Conservation (phyloP, 1,284 basidiomycete species). For the Trametes sp. region DNA sequence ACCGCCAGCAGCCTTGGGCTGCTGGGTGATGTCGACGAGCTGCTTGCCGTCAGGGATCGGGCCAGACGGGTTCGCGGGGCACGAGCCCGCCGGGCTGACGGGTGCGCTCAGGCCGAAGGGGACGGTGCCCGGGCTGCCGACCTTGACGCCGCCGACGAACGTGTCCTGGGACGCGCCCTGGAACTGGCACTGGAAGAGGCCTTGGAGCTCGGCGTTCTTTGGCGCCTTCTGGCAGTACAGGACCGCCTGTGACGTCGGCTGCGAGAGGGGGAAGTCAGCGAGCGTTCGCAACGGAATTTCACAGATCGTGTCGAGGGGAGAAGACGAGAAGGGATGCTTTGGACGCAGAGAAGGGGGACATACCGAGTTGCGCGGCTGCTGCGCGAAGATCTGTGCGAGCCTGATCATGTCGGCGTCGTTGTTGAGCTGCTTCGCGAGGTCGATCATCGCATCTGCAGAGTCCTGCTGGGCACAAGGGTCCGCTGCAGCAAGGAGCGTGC, state of each 20-base stretch:
- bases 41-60: constrained; percentile 59
- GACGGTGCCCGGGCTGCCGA: constrained; percentile 45
- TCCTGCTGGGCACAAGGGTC: constrained; percentile 67
- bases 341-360: background rate
- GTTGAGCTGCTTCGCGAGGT: constrained; percentile 62
- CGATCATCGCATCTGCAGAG: constrained; percentile 64
- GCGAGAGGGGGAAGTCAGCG: background rate
- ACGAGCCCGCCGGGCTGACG: constrained; percentile 48
- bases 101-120: constrained; percentile 44
- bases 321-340: too few relatives aligned
- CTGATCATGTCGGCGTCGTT: constrained; percentile 62
- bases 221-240: constrained; percentile 50
- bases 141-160: constrained; percentile 41
- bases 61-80: constrained; percentile 47
- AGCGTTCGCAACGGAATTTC: background rate
- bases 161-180: constrained; percentile 40
- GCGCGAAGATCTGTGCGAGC: constrained; percentile 63
- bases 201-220: constrained; percentile 48
- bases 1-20: constrained; percentile 6
- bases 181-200: constrained; percentile 53
- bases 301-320: background rate
- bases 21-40: constrained; percentile 50
- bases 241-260: constrained; percentile 46
- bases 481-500: constrained; percentile 58
- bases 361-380: constrained; percentile 59